phyloP scores from a whole-genome alignment of 345 rosid genomes.

The Bretschneidera sinensis region DNA sequence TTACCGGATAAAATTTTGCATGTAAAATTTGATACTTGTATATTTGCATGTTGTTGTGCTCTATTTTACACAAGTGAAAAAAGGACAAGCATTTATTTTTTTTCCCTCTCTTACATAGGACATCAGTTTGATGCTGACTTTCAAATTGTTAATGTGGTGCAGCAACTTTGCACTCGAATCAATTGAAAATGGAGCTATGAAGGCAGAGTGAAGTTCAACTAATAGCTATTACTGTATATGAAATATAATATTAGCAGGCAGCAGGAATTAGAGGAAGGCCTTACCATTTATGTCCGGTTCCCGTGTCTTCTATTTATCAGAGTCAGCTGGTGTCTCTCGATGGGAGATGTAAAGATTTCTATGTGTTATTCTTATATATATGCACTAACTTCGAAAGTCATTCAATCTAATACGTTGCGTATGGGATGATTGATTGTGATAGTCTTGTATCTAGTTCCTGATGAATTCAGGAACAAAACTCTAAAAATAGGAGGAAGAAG shows the following conservation, averaged over 20 bases:
- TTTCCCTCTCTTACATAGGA: not conserved
- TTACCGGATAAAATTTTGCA: too few relatives aligned
- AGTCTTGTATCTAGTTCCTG: too few relatives aligned
- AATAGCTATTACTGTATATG: conserved; percentile 31
- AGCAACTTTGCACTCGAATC: conserved; percentile 58
- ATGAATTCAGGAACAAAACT: too few relatives aligned
- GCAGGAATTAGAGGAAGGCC: conserved; percentile 28
- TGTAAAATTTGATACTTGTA: not conserved
- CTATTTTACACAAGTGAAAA: not conserved
- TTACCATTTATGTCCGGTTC: conserved; percentile 33
- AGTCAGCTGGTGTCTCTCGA: conserved; percentile 9
- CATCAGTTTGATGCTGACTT: conserved; percentile 1
- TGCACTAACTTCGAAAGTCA: not conserved
- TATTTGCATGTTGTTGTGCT: conserved; percentile 15
- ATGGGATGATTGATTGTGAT: not conserved
- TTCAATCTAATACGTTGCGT: not conserved
- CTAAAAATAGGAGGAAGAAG: too few relatives aligned
- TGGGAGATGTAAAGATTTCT: not conserved
- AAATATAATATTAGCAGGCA: conserved; percentile 26
- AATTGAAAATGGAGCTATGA: conserved; percentile 61
- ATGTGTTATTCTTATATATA: not conserved
- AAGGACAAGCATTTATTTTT: not conserved
- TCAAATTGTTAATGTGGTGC: conserved; percentile 30
- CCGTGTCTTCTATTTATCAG: conserved; percentile 19
- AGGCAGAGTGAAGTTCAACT: conserved; percentile 2